Base-by-base conservation (phyloP, 169 alveolate species). In the Nephromyces sp. region DNA sequence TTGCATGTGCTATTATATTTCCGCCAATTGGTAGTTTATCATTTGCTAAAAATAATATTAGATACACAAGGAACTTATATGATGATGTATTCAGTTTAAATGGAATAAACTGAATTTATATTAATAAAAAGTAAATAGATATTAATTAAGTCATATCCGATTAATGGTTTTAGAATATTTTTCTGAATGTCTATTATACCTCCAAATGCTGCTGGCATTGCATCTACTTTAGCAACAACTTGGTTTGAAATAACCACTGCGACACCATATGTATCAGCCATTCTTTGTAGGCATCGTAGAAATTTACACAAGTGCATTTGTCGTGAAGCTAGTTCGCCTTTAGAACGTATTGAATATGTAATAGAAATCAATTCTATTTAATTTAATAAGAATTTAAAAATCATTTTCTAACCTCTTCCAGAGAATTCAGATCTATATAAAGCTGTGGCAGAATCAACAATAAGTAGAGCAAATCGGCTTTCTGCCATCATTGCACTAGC, bases 1-100 rank as follows among this genome's bases (percentile, higher is more conserved):
- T 88, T 35, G 99, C 99, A 87, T 96, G 99, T 29, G 99, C 99
- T 81, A 97, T 90, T 32, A 97, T 94, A 88, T 97, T 93, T 3
- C 99, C 99, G 21, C 99, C 99, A 33, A 96, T 91, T 4, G 99
- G 95, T 65, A 89, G 87, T 65, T 81, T 89, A 89, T 61, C 78
- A 64, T 68, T 64, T 25, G 62, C 74, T 5, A 33, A 93, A 88
- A 87, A 78, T 81, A 88, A 82, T n/a, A 2, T 53, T 1, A 28
- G 2, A 28, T 28, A 53, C 66, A 53, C 66, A 28, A 2, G 8
- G 8, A 31, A 31, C 66, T 31, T 4, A 4, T 25, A 25, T 6
- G 4, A 4, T 31, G 66, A 4, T 53, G 66, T 4, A 1, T 4
- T 4, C 61, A 34, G 5, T n/a, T 30, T 8, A 25, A 24, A 30